These are phyloP conservation scores for Aspergillus latus DNA, from an alignment of 2,329 filamentous ascomycete genomes.

Conservation along the genomic window DNA sequence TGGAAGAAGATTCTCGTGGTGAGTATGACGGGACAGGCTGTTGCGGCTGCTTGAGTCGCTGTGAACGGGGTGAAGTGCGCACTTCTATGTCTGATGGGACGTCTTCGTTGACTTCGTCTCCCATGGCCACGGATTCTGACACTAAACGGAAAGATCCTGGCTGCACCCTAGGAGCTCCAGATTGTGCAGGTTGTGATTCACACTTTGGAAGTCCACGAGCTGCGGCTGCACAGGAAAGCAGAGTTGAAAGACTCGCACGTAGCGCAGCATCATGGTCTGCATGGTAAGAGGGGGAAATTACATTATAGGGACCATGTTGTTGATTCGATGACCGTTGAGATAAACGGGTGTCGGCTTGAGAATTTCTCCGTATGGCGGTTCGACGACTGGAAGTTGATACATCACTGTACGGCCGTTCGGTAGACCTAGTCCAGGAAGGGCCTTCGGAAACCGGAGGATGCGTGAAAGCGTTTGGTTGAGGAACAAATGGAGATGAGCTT, in stretches of 20 bases:
- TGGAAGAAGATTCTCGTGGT: conserved; percentile 12
- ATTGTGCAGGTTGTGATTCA: conserved; percentile 32
- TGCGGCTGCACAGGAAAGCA: conserved; percentile 91
- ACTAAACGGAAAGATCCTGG: conserved; percentile 59
- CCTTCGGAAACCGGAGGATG: conserved; percentile 67
- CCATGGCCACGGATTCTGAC: conserved; percentile 58
- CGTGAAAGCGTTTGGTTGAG: conserved; percentile 89
- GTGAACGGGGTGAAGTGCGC: conserved; percentile 20
- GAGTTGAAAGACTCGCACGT: conserved; percentile 86
- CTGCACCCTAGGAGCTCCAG: conserved; percentile 38
- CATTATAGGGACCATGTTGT: conserved; percentile 61
- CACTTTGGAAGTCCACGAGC: conserved; percentile 75
- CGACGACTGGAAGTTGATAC: conserved; percentile 35
- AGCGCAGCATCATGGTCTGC: conserved; percentile 91
- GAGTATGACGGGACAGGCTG: conserved; percentile 22
- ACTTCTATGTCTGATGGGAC: conserved; percentile 22
- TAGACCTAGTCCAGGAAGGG: conserved; percentile 32
- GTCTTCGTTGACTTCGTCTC: conserved; percentile 36
- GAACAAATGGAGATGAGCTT: conserved; percentile 64
- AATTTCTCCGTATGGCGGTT: conserved; percentile 41
- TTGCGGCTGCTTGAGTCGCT: conserved; percentile 26
- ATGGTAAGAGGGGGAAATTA: conserved; percentile 72
- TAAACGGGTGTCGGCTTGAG: conserved; percentile 31
- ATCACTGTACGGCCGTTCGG: conserved; percentile 51
- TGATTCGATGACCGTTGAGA: conserved; percentile 37